Conservation (phyloP, 345 rosid genomes). For the Citrus maxima region DNA sequence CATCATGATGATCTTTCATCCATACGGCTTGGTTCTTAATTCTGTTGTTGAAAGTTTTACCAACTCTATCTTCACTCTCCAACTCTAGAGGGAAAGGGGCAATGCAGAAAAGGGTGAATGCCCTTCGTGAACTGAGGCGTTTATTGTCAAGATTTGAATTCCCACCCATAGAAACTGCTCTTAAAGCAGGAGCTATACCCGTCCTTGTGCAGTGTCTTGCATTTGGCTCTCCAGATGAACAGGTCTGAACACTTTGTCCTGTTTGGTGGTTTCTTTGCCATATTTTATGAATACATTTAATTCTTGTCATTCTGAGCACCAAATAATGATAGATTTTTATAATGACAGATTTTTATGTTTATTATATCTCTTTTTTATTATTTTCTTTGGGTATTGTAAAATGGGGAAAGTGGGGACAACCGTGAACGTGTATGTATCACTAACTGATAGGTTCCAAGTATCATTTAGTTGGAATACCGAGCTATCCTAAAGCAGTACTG, state of each 20-base stretch:
- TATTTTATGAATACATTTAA: background rate
- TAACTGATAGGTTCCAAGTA: background rate
- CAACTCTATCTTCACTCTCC: conserved; percentile 9
- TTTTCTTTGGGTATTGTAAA: background rate
- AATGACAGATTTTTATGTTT: too few relatives aligned
- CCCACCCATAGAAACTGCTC: conserved; percentile 83
- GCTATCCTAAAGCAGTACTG: background rate
- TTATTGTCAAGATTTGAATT: conserved; percentile 75
- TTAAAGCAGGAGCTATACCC: conserved; percentile 78
- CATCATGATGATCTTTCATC: background rate
- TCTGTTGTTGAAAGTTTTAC: conserved; percentile 1
- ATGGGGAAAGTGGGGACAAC: background rate
- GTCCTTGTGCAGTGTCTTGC: conserved; percentile 85
- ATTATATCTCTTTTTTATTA: too few relatives aligned
- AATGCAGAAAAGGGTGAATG: conserved; percentile 74
- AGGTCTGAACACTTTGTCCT: conserved; percentile 42
- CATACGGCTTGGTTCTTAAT: background rate
- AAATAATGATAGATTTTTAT: background rate
- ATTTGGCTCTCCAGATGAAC: conserved; percentile 91
- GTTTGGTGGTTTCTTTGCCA: background rate
- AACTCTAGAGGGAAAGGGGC: conserved; percentile 78
- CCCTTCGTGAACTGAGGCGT: conserved; percentile 85
- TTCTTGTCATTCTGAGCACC: background rate
- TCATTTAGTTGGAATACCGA: background rate
- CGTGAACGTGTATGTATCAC: background rate